Conservation (phyloP, 2,329 filamentous ascomycete species). For the Aureobasidium sp. region DNA sequence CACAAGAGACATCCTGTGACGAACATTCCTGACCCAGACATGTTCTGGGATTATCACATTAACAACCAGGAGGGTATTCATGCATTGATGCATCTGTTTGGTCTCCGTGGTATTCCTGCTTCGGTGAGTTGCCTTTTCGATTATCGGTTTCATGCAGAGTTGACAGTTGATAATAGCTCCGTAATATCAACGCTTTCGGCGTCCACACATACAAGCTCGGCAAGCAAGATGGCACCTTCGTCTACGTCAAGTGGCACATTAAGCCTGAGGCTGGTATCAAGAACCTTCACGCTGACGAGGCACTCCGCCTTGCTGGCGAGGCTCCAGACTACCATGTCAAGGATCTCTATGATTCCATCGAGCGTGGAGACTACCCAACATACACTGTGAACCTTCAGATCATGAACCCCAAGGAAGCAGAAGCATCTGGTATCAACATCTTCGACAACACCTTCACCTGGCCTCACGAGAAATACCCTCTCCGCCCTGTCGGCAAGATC, state of each 20-base stretch:
- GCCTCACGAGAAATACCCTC: slow-evolving; percentile 45
- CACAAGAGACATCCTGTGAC: slow-evolving; percentile 30
- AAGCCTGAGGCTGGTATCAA: slow-evolving; percentile 42
- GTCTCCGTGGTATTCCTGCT: slow-evolving; percentile 40
- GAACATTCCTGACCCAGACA: slow-evolving; percentile 28
- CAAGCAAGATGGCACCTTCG: slow-evolving; percentile 38
- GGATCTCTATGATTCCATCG: slow-evolving; percentile 41
- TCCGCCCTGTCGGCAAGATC: slow-evolving; percentile 45
- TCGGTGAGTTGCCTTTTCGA: slow-evolving; percentile 23
- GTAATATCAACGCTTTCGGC: slow-evolving; percentile 42
- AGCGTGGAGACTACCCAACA: slow-evolving; percentile 38
- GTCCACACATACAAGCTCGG: slow-evolving; percentile 40
- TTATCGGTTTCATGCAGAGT: too few relatives aligned
- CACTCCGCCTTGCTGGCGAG: slow-evolving; percentile 29
- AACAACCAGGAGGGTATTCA: slow-evolving; percentile 45
- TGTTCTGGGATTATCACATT: slow-evolving; percentile 33
- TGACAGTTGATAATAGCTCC: slow-evolving; percentile 20
- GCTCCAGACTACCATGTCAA: slow-evolving; percentile 33
- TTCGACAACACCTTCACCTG: slow-evolving; percentile 54
- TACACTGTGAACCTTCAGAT: slow-evolving; percentile 51
- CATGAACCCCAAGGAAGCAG: slow-evolving; percentile 47
- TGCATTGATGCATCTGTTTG: slow-evolving; percentile 46
- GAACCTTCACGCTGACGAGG: slow-evolving; percentile 36
- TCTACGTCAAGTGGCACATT: slow-evolving; percentile 47
- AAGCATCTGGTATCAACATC: slow-evolving; percentile 42